Conservation (phyloP, 192 early-diverging fungal genomes). For the Podila horticola region DNA sequence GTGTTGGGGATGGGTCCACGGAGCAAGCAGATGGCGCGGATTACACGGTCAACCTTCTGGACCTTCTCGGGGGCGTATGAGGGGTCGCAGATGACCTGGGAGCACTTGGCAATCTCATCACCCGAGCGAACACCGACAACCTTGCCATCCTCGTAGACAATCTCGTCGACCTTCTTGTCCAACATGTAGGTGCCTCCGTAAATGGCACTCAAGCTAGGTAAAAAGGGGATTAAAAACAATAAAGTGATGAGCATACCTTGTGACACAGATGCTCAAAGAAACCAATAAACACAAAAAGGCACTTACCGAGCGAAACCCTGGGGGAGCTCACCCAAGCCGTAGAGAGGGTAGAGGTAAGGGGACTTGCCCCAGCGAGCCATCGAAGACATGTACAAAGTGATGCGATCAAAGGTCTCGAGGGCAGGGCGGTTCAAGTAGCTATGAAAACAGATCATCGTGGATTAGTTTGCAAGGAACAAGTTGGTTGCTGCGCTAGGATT, state of each 20-base stretch:
- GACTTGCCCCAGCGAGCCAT: constrained; percentile 93
- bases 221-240: background rate
- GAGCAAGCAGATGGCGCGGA: constrained; percentile 97
- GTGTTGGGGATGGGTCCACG: constrained; percentile 93
- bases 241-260: background rate
- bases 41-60: constrained; percentile 84
- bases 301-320: constrained; percentile 93
- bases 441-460: background rate
- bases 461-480: too few species aligned
- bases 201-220: constrained; percentile 89
- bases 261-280: background rate
- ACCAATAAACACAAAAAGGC: background rate
- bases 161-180: constrained; percentile 89
- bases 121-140: constrained; percentile 93
- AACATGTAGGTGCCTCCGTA: constrained; percentile 99
- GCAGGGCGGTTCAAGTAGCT: constrained; percentile 77
- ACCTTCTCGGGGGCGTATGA: constrained; percentile 89
- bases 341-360: constrained; percentile 99
- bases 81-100: constrained; percentile 96
- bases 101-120: constrained; percentile 83
- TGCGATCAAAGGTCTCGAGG: constrained; percentile 88
- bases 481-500: background rate
- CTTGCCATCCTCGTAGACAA: constrained; percentile 85
- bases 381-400: constrained; percentile 92
- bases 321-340: constrained; percentile 97